Evolutionary conservation across 805 yeast species (phyloP).

Genomic region (Lipomyces lipofer): DNA sequence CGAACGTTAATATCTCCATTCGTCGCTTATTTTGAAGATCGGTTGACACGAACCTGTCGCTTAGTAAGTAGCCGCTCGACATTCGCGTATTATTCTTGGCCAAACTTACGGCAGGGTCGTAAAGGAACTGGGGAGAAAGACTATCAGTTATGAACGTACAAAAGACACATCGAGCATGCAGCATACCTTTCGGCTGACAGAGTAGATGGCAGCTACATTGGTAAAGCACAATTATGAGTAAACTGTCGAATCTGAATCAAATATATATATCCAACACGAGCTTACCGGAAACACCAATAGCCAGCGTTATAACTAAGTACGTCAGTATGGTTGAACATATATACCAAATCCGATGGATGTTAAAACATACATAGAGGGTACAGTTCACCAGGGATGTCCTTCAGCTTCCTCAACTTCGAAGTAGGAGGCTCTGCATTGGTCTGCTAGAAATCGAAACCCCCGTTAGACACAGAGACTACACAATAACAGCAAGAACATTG

Average conservation of each 20-base stretch:
- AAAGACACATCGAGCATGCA: neutral
- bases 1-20: too few species aligned
- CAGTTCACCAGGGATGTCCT: slow-evolving; percentile 36
- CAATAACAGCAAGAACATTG: too few species aligned
- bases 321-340: too few species aligned
- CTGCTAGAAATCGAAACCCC: slow-evolving; percentile 1
- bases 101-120: slow-evolving; percentile 24
- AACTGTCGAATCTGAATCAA: neutral
- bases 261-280: too few species aligned
- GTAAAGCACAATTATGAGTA: slow-evolving; percentile 13
- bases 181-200: slow-evolving; percentile 18
- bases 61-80: neutral
- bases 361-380: slow-evolving; percentile 37
- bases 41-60: slow-evolving; percentile 22
- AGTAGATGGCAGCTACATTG: slow-evolving; percentile 21
- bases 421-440: slow-evolving; percentile 23
- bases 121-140: slow-evolving; percentile 6
- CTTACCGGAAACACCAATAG: too few species aligned
- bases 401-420: slow-evolving; percentile 23
- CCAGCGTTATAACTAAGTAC: too few species aligned
- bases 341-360: too few species aligned
- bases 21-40: too few species aligned
- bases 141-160: neutral
- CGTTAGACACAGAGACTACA: too few species aligned
- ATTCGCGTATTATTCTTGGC: too few species aligned